Evolutionary conservation across 2,329 filamentous ascomycete genomes (phyloP).

Genomic region (Xylariaceae sp.): DNA sequence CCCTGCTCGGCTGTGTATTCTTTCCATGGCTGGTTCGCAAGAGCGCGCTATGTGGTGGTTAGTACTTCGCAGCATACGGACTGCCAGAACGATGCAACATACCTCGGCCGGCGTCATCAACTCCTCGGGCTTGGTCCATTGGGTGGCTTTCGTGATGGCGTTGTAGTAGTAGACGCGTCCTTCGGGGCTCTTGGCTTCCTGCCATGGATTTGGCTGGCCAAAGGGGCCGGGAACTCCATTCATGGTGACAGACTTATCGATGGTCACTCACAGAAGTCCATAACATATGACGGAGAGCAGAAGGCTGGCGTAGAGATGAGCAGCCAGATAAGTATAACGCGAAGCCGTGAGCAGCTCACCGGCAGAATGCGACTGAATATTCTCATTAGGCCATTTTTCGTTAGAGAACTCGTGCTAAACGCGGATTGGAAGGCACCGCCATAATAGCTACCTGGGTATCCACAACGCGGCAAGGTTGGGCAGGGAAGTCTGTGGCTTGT

Average conservation of each 20-base stretch:
- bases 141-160: slow-evolving; percentile 73
- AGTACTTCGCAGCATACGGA: slow-evolving; percentile 10
- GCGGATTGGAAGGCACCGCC: slow-evolving; percentile 5
- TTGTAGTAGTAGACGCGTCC: slow-evolving; percentile 93
- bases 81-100: slow-evolving; percentile 22
- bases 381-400: slow-evolving; percentile 11
- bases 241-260: slow-evolving; percentile 39
- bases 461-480: not conserved
- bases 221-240: slow-evolving; percentile 49
- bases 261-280: not conserved
- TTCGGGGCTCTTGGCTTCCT: slow-evolving; percentile 74
- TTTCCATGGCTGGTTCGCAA: slow-evolving; percentile 83
- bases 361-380: slow-evolving; percentile 3
- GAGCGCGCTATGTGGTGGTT: slow-evolving; percentile 56
- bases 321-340: not conserved
- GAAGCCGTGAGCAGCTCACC: not conserved
- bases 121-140: slow-evolving; percentile 92
- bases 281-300: not conserved
- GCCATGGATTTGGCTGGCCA: slow-evolving; percentile 60
- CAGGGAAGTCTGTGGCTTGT: not conserved
- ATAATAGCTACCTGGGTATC: not conserved
- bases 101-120: slow-evolving; percentile 82
- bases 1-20: slow-evolving; percentile 85
- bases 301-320: not conserved
- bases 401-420: not conserved